These are phyloP conservation scores for Vaccinium macrocarpon DNA, from an alignment of 148 eudicot genomes.

Conservation along the genomic window DNA sequence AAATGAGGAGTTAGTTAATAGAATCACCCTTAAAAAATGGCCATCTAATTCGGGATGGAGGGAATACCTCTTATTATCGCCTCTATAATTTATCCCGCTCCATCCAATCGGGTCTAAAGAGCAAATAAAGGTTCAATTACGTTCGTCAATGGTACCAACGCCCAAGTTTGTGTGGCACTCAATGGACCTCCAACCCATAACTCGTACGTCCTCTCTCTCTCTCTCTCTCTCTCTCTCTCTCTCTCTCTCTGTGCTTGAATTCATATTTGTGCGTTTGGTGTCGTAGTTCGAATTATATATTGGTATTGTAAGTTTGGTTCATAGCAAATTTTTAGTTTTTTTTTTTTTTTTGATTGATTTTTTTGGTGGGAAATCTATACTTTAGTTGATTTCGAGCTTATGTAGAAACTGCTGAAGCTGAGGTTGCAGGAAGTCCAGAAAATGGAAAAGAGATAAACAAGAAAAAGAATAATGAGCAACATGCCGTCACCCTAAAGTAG, in stretches of 20 bases:
- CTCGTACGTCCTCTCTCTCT: not conserved
- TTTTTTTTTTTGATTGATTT: not conserved
- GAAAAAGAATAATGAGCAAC: not conserved
- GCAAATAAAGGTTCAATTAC: no score
- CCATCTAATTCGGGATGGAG: no score
- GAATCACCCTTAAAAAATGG: no score
- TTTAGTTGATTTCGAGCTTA: not conserved
- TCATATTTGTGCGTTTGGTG: not conserved
- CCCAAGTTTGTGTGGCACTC: conserved; percentile 14
- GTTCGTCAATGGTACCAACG: not conserved
- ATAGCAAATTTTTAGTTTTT: not conserved
- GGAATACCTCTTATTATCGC: no score
- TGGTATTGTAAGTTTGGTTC: not conserved
- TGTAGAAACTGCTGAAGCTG: not conserved
- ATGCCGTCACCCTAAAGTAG: not conserved
- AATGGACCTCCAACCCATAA: conserved; percentile 13
- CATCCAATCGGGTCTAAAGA: no score
- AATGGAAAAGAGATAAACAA: not conserved
- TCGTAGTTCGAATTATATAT: not conserved
- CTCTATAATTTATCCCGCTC: no score
- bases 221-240: conserved; percentile 6
- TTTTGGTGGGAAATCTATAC: not conserved
- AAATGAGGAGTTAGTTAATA: no score
- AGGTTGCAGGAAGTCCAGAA: not conserved
- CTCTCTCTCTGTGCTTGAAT: not conserved